Evolutionary conservation across 2,329 filamentous ascomycete species (phyloP).

Genomic region (Trichoderma sp.): DNA sequence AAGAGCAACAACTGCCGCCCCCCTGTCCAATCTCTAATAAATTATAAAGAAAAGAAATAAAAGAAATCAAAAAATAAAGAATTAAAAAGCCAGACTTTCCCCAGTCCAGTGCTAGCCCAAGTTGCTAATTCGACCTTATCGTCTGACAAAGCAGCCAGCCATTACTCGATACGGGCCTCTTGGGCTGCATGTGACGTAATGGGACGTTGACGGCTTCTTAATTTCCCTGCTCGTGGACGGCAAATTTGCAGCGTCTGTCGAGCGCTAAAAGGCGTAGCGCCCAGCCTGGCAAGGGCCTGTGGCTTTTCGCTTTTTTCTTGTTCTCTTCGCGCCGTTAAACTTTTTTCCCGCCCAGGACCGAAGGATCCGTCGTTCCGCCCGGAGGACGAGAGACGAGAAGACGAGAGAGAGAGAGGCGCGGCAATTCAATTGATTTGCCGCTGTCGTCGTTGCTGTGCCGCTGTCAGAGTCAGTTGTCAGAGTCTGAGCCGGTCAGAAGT

Average conservation of each 20-base stretch:
- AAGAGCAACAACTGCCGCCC: not conserved
- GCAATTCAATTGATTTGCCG: not conserved
- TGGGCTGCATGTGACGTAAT: conserved; percentile 1
- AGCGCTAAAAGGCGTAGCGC: not conserved
- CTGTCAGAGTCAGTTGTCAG: not conserved
- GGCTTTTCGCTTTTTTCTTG: not conserved
- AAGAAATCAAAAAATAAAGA: not conserved
- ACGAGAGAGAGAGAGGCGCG: not conserved
- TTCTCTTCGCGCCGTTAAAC: not conserved
- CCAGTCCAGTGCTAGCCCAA: not conserved
- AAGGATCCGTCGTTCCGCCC: conserved; percentile 13
- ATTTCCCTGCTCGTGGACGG: not conserved
- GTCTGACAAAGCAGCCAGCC: conserved; percentile 6
- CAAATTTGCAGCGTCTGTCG: not conserved
- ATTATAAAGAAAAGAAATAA: not conserved
- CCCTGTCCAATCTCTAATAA: not conserved
- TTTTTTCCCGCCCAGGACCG: not conserved
- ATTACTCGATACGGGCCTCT: not conserved
- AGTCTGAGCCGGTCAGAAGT: not conserved
- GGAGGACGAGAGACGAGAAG: not conserved
- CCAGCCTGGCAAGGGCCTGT: not conserved
- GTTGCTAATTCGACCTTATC: not conserved
- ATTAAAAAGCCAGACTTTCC: not conserved
- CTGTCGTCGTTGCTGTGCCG: not conserved
- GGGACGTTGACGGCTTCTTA: not conserved